phyloP scores from a whole-genome alignment of 2,329 filamentous ascomycete genomes.

The Fonsecaea nubica region DNA sequence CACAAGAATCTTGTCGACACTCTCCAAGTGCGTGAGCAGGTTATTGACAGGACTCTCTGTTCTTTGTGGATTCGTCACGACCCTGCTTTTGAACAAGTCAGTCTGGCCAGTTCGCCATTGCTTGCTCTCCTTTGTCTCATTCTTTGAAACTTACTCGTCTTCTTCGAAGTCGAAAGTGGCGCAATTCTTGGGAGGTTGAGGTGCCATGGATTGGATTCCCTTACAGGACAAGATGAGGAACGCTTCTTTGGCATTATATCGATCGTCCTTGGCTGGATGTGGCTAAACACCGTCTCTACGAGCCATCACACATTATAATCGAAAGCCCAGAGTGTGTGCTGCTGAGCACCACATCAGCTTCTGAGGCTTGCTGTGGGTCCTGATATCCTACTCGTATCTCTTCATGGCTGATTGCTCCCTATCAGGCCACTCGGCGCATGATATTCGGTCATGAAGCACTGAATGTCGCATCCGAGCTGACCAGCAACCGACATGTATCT shows the following conservation, averaged over 20 bases:
- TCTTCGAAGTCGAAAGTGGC: neutral
- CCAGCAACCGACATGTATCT: neutral
- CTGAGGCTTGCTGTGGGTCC: neutral
- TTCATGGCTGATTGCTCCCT: neutral
- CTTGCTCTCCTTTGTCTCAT: neutral
- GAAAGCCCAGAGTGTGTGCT: neutral
- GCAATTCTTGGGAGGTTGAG: too few relatives aligned
- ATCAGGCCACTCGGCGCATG: conserved; percentile 24
- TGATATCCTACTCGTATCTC: neutral
- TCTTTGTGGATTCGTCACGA: neutral
- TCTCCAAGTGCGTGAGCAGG: conserved; percentile 18
- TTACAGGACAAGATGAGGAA: neutral
- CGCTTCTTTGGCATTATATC: neutral
- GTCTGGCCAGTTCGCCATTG: neutral
- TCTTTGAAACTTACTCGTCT: neutral
- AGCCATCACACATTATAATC: neutral
- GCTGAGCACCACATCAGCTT: neutral
- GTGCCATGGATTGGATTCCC: neutral
- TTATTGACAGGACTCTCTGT: conserved; percentile 1
- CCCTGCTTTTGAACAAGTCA: neutral
- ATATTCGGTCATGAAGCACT: neutral
- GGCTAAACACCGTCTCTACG: neutral
- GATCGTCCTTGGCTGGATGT: neutral
- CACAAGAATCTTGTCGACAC: conserved; percentile 46
- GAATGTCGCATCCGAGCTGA: neutral